Base-by-base conservation (phyloP, 2,329 filamentous ascomycete genomes). In the Botrytis deweyae region DNA sequence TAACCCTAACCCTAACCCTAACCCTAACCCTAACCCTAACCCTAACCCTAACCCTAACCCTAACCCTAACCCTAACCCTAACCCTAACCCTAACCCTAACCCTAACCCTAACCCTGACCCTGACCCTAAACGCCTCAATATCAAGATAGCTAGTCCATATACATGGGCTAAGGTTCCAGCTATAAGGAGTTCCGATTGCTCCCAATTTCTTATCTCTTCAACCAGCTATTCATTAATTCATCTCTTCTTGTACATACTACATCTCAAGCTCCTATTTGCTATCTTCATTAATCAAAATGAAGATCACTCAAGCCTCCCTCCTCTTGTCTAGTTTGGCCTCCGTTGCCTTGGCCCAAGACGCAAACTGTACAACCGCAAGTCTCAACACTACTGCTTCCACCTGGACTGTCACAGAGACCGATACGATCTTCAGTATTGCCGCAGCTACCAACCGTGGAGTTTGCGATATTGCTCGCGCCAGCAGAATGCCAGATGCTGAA, bases 321-420 rank as follows among this genome's bases (percentile, higher is more conserved):
- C 38, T 64, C 40, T 40, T 18, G 7, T 64, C 38, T 44, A 25
- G 62, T n/a, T 44, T 64, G 62, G 62, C 38, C 16, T 64, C 38
- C 42, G 8, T 64, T 64, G 62, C 16, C 38, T 64, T 44, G 8
- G 62, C 40, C 29, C 38, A 44, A 40, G 40, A 44, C 29, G 33
- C 38, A 29, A 64, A 42, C 5, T 44, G 62, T 44, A 44, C 14
- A 7, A 64, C 38, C 14, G 25, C 62, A 29, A 64, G n/a, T 16
- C 62, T 64, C 62, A 73, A 70, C 71, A 59, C 44, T 74, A 64
- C 62, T 29, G 62, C 62, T 18, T 64, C 62, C 40, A 64, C 61
- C 4, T 63, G 38, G 61, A 63, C 38, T n/a, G 61, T 42, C 20
- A 40, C 36, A 22, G 61, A 63, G 40, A 63, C 22, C 6, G 61